Percentiles rank a stretch among this genome's conserved stretches.
phyloP scores from a whole-genome alignment of 129 eudicot species.

The Chrysanthemum seticuspe region DNA sequence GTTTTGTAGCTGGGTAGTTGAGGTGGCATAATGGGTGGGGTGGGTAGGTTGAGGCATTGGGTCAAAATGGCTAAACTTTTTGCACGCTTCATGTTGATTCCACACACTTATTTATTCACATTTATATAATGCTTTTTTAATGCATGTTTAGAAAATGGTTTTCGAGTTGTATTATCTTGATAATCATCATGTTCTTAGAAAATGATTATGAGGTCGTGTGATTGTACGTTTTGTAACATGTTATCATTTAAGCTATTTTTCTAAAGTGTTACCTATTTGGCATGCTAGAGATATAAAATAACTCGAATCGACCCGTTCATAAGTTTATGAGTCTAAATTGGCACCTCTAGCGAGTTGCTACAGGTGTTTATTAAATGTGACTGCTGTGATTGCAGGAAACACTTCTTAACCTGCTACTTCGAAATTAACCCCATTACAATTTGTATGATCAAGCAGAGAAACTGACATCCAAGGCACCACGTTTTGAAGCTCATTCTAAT shows the following conservation, averaged over 20 bases:
- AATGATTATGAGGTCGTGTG: background rate
- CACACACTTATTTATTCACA: too few species aligned
- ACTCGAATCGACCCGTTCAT: conserved; percentile 10
- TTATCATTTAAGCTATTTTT: background rate
- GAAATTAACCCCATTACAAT: conserved; percentile 91
- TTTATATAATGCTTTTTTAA: too few species aligned
- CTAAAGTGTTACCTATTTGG: background rate
- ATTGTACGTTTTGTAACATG: background rate
- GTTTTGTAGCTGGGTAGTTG: background rate
- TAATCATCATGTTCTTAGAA: background rate
- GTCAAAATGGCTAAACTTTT: background rate
- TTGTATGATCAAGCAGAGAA: conserved; percentile 95
- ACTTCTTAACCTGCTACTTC: conserved; percentile 84
- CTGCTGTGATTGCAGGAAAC: conserved; percentile 66
- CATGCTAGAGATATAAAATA: background rate
- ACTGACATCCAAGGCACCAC: conserved; percentile 95
- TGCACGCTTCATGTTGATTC: background rate
- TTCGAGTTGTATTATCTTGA: too few species aligned
- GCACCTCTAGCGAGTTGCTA: background rate
- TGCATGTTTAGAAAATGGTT: too few species aligned
- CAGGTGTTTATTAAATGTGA: conserved; percentile 7
- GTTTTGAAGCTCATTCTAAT: conserved; percentile 95
- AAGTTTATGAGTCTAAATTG: background rate
- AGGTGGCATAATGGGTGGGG: background rate
- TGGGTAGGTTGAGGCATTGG: background rate